phyloP scores from a whole-genome alignment of 1,284 basidiomycete species.

The Apiotrichum porosum region DNA sequence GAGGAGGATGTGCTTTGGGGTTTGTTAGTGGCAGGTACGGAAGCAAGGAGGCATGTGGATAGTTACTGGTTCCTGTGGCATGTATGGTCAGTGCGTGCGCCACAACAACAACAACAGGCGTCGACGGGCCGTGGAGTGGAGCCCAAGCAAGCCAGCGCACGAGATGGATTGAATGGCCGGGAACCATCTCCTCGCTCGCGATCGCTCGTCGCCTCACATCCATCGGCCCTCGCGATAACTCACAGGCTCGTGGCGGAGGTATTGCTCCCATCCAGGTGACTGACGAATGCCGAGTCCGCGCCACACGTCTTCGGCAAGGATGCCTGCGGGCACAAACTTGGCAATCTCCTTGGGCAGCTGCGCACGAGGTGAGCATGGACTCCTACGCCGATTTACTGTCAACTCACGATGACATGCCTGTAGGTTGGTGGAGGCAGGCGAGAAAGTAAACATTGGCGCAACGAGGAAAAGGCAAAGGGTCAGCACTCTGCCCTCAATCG shows the following conservation, averaged over 20 bases:
- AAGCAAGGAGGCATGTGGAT: not conserved
- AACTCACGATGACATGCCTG: constrained; percentile 49
- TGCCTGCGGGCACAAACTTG: constrained; percentile 44
- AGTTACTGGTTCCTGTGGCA: constrained; percentile 35
- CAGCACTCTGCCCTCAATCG: too few species aligned
- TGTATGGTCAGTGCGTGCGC: not conserved
- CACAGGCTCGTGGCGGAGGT: constrained; percentile 49
- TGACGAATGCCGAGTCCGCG: constrained; percentile 48
- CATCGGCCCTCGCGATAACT: too few species aligned
- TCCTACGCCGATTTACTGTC: too few species aligned
- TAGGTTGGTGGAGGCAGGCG: not conserved
- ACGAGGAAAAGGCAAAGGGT: not conserved
- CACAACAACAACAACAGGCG: not conserved
- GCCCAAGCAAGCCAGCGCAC: too few species aligned
- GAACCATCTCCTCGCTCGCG: too few species aligned
- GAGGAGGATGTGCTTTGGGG: constrained; percentile 39
- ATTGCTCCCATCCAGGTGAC: constrained; percentile 50
- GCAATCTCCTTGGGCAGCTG: constrained; percentile 48
- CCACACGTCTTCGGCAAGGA: constrained; percentile 47
- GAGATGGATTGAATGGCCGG: too few species aligned
- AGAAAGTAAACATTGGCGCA: too few species aligned
- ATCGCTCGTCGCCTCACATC: too few species aligned
- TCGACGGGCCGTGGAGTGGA: too few species aligned
- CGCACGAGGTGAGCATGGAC: not conserved
- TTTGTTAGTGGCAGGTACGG: not conserved